Base-by-base conservation (phyloP, 2,329 filamentous ascomycete species). In the Epichloe amarillans region DNA sequence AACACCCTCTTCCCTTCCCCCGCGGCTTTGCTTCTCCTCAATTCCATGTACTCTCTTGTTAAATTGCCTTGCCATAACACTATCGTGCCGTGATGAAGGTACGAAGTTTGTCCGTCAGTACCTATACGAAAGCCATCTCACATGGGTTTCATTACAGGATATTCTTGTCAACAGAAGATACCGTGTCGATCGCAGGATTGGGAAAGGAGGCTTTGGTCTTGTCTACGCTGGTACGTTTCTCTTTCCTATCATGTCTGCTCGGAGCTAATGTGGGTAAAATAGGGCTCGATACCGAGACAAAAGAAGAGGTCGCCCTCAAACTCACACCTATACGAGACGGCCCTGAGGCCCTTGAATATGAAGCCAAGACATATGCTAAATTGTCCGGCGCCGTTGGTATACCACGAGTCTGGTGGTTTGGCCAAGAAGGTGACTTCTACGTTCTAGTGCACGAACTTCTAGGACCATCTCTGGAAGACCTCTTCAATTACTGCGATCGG, bases 401-500 rank as follows among this genome's bases (percentile, higher is more conserved):
- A 58, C 93, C 93, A 47, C 96, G 96, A 65, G 93, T 97, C 65
- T 88, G 90, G 71, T 98, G 91, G 93, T 98, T 96, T 71, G 93
- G 93, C 60, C 96, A 90, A 54, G 93, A 98, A 73, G 96, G 91
- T 72, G 93, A 97, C 74, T 97, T 97, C 82, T 97, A 97, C 72
- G 93, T 91, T 68, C 96, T 98, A 90, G 93, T 98, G 47, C 82
- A 97, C 58, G 93, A 98, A 65, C 83, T 98, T 26, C 86, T 98
- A 52, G 93, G 93, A 36, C 93, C 93, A 58, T 93, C 86, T 64
- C 74, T 98, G 69, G 93, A 98, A 72, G 93, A 98, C 67, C 80
- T 98, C 37, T 97, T 98, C 86, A 97, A 97, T 81, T 97, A 97
- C 72, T 97, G 93, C 82, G 96, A 96, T 82, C 86, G 91, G 70